phyloP scores from a whole-genome alignment of 148 eudicot genomes.

The Nepenthes mirabilis region DNA sequence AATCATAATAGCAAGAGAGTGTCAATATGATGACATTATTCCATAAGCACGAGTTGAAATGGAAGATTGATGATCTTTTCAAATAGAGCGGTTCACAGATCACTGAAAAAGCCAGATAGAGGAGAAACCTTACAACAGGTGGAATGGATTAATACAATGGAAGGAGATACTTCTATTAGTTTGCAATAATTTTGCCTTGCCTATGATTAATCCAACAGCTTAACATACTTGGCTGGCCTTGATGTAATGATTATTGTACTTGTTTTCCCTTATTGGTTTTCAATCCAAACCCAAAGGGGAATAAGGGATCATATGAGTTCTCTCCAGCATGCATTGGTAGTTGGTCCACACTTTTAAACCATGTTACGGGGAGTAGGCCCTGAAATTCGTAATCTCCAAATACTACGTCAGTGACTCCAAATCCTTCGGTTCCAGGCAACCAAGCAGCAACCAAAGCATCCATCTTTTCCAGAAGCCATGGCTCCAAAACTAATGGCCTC shows the following conservation, averaged over 20 bases:
- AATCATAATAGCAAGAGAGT: no score
- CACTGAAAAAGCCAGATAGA: no score
- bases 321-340: slow-evolving; percentile 37
- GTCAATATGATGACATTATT: no score
- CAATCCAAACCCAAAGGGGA: slow-evolving; percentile 79
- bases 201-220: no score
- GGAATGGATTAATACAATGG: no score
- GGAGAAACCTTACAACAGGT: no score
- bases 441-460: slow-evolving; percentile 86
- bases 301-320: slow-evolving; percentile 54
- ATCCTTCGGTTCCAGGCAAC: slow-evolving; percentile 91
- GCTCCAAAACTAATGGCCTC: slow-evolving; percentile 69
- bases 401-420: slow-evolving; percentile 68
- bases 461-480: slow-evolving; percentile 49
- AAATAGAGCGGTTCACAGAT: no score
- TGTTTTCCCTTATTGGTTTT: slow-evolving; percentile 17
- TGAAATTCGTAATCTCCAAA: slow-evolving; percentile 75
- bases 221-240: no score
- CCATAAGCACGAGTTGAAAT: no score
- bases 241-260: background rate
- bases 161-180: no score
- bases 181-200: no score
- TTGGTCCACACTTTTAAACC: slow-evolving; percentile 78
- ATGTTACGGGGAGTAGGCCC: slow-evolving; percentile 65
- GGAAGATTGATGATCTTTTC: no score